Conservation (phyloP, 495 filamentous ascomycete species). For the Penicillium riverlandense region DNA sequence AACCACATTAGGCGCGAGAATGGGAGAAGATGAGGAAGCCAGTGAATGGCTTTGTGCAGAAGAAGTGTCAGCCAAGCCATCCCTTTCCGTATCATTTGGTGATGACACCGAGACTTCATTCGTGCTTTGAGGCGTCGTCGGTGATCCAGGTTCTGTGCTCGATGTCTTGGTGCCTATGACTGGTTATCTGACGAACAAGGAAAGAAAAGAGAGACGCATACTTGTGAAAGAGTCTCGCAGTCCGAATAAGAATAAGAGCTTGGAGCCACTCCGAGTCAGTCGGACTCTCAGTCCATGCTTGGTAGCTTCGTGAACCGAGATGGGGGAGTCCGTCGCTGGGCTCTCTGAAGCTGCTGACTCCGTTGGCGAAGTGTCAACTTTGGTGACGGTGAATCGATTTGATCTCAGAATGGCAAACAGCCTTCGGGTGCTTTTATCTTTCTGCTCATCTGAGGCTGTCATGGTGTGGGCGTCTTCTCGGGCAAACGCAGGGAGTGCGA, state of each 20-base stretch:
- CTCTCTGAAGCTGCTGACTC: constrained; percentile 21
- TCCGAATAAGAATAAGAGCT: constrained; percentile 16
- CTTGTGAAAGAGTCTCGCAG: constrained; percentile 13
- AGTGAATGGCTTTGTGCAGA: not conserved
- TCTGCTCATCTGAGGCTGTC: not conserved
- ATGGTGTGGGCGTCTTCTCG: no score
- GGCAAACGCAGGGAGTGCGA: no score
- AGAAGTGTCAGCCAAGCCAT: not conserved
- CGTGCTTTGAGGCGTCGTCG: not conserved
- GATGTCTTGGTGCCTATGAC: constrained; percentile 12
- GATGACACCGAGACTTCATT: no score
- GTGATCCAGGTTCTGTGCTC: constrained; percentile 6
- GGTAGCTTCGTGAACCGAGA: not conserved
- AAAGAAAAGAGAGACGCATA: not conserved
- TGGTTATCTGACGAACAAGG: not conserved
- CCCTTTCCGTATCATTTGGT: not conserved
- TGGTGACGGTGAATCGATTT: constrained; percentile 9
- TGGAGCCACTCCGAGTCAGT: constrained; percentile 19
- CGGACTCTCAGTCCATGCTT: constrained; percentile 9
- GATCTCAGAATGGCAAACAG: constrained; percentile 17
- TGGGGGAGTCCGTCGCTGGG: constrained; percentile 11
- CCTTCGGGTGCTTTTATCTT: constrained; percentile 11
- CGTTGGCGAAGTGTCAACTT: constrained; percentile 6
- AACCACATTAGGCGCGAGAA: not conserved
- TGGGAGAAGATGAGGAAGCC: not conserved